A percentile compares a stretch with the other conserved stretches of the same genome.
These are phyloP conservation scores for Acanthamoeba lenticulata DNA, from an alignment of 208 protist species.

Conservation along the genomic window DNA sequence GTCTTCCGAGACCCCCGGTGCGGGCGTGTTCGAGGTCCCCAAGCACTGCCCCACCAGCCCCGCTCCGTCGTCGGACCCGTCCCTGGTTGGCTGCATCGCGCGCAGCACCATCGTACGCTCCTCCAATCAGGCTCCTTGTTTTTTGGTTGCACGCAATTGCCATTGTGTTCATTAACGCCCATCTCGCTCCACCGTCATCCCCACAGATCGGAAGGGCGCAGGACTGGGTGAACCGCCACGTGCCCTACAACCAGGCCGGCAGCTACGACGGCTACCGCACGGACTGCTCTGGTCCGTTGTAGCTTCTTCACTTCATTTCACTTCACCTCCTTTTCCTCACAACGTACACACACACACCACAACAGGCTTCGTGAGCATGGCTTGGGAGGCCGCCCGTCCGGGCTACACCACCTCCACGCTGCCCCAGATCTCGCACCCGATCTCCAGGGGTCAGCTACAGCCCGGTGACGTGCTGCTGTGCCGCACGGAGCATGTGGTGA, in stretches of 20 bases:
- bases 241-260: constrained; percentile 1
- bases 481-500: neutral
- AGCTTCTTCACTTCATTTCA: neutral
- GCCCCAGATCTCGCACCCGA: neutral
- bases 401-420: neutral
- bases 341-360: neutral
- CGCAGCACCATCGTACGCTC: neutral
- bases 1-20: neutral
- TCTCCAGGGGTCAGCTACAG: neutral
- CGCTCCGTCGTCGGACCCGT: neutral
- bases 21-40: neutral
- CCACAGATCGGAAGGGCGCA: neutral
- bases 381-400: neutral
- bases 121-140: neutral
- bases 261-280: neutral
- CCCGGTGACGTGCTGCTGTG: neutral
- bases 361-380: constrained; percentile 1
- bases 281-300: neutral
- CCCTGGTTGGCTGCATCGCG: neutral
- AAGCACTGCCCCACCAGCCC: neutral
- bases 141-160: neutral
- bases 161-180: neutral
- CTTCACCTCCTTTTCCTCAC: neutral
- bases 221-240: neutral
- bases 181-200: neutral